A percentile compares a stretch with the other conserved stretches of the same genome.
Evolutionary conservation across 2,329 filamentous ascomycete genomes (phyloP).

Genomic region (Verticillium alfalfae): DNA sequence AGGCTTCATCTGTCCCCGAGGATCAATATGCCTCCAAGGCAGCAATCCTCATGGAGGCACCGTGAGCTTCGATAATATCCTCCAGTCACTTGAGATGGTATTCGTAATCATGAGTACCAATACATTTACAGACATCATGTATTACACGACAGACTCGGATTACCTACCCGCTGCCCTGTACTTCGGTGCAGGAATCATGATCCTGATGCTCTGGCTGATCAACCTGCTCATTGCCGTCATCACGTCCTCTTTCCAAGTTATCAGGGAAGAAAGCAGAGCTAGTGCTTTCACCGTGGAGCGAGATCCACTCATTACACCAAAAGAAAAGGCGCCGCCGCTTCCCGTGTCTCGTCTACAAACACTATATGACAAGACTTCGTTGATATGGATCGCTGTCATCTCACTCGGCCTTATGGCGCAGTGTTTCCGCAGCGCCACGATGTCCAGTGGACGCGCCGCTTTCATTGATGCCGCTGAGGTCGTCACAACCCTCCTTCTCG

Average conservation of each 20-base stretch:
- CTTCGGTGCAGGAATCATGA: conserved; percentile 69
- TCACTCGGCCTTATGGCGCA: conserved; percentile 74
- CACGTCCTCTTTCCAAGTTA: conserved; percentile 96
- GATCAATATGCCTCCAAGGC: conserved; percentile 78
- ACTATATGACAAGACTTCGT: conserved; percentile 67
- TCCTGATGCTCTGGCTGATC: conserved; percentile 93
- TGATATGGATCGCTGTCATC: conserved; percentile 78
- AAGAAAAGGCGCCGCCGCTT: conserved; percentile 17
- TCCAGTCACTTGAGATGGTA: conserved; percentile 86
- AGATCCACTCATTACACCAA: conserved; percentile 30
- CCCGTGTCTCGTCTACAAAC: conserved; percentile 53
- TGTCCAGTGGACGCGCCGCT: conserved; percentile 52
- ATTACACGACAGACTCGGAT: conserved; percentile 86
- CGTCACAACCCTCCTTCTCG: conserved; percentile 69
- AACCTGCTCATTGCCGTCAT: conserved; percentile 95
- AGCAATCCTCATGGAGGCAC: conserved; percentile 77
- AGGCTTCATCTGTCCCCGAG: conserved; percentile 80
- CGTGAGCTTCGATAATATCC: conserved; percentile 90
- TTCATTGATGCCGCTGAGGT: conserved; percentile 73
- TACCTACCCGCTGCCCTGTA: conserved; percentile 82
- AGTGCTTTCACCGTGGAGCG: conserved; percentile 86
- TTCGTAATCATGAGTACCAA: conserved; percentile 99
- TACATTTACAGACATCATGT: conserved; percentile 92
- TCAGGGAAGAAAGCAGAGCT: conserved; percentile 88
- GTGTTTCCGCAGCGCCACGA: conserved; percentile 68